Evolutionary conservation across 495 filamentous ascomycete genomes (phyloP).

Genomic region (Parathielavia hyrcaniae): DNA sequence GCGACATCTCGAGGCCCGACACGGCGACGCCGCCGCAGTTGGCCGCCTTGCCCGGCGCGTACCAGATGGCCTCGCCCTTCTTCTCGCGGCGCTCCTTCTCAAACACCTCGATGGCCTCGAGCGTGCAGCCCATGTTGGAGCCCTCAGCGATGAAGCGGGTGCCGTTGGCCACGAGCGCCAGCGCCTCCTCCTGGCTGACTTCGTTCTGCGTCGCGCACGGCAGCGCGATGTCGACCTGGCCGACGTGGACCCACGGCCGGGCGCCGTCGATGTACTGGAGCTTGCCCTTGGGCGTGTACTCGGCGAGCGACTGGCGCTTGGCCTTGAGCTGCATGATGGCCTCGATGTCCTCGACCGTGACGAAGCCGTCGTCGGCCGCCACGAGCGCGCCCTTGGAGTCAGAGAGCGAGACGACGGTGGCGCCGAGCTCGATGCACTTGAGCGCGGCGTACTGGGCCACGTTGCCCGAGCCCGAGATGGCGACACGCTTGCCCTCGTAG

Average conservation of each 20-base stretch:
- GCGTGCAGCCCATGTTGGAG: constrained; percentile 98
- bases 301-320: constrained; percentile 71
- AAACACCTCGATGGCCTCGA: constrained; percentile 90
- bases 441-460: constrained; percentile 97
- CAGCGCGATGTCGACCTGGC: constrained; percentile 82
- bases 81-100: constrained; percentile 71
- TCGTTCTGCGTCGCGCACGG: constrained; percentile 97
- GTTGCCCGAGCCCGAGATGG: constrained; percentile 96
- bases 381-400: constrained; percentile 84
- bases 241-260: constrained; percentile 85
- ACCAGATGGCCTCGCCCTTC: constrained; percentile 75
- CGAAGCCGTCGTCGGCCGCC: constrained; percentile 55
- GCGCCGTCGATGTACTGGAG: constrained; percentile 86
- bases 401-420: constrained; percentile 85
- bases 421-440: constrained; percentile 94
- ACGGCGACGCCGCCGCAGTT: constrained; percentile 98
- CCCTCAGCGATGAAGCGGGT: constrained; percentile 89
- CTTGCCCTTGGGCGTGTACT: constrained; percentile 49
- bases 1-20: constrained; percentile 97
- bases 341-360: constrained; percentile 72
- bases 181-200: constrained; percentile 81
- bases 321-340: constrained; percentile 80
- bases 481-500: constrained; percentile 88
- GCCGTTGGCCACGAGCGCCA: constrained; percentile 69
- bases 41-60: constrained; percentile 88